Evolutionary conservation across 805 yeast species (phyloP).

Genomic region (Kuraishia borneana): DNA sequence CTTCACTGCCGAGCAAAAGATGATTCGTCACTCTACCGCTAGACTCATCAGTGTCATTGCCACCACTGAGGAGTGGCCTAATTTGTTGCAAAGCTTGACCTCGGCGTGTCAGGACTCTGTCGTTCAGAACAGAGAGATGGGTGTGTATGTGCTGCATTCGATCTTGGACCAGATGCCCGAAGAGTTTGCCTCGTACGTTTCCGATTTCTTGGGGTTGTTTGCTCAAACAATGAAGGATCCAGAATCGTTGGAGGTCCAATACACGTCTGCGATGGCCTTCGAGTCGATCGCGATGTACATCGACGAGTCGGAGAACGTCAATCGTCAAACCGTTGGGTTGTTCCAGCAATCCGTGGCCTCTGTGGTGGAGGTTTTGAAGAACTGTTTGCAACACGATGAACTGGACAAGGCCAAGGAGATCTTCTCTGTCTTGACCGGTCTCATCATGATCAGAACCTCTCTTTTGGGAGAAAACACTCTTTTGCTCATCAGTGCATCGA

Average conservation of each 20-base stretch:
- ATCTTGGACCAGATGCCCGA: constrained; percentile 64
- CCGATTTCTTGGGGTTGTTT: constrained; percentile 64
- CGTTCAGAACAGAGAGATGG: constrained; percentile 41
- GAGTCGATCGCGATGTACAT: constrained; percentile 58
- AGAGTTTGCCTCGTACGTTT: constrained; percentile 43
- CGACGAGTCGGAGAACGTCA: constrained; percentile 45
- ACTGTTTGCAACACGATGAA: constrained; percentile 62
- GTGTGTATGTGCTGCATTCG: constrained; percentile 69
- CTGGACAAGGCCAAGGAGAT: constrained; percentile 59
- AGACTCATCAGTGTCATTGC: constrained; percentile 85
- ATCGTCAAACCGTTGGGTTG: constrained; percentile 29
- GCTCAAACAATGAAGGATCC: constrained; percentile 53
- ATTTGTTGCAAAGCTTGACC: constrained; percentile 61
- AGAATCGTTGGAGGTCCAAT: constrained; percentile 60
- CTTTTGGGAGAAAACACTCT: constrained; percentile 68
- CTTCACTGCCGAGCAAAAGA: constrained; percentile 46
- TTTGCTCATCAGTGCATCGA: constrained; percentile 59
- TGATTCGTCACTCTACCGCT: constrained; percentile 80
- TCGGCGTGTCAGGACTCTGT: constrained; percentile 48
- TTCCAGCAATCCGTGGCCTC: constrained; percentile 65
- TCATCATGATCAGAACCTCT: constrained; percentile 65
- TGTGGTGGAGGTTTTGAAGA: constrained; percentile 73
- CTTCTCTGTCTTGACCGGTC: constrained; percentile 76
- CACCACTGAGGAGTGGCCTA: constrained; percentile 58
- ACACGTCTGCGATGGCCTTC: constrained; percentile 72